Evolutionary conservation across 441 rosid genomes (phyloP), one percentile per base, ranked within the genome.

Genomic region (Isatis lusitanica): DNA sequence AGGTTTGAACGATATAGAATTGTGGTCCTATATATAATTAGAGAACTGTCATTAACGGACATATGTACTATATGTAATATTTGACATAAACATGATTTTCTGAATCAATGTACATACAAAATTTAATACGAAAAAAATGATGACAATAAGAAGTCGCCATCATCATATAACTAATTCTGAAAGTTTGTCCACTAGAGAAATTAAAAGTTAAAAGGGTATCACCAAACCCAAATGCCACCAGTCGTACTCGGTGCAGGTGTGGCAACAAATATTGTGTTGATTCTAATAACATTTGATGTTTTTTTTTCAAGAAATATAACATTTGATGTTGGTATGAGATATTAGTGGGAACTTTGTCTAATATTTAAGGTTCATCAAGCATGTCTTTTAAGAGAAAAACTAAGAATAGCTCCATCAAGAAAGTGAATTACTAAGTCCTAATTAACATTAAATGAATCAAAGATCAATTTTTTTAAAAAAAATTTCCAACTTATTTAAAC

Each of bases 151-250:
- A 21, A 21, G 73, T 74, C 68, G 39, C 44, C 68, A 60, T 74
- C 53, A 51, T 30, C n/a, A 59, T 48, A 48, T 60, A 74, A 60
- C 48, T 7, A 67, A 74, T 51, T 61, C 48, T 51, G 3, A 67
- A 74, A 74, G 47, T 15, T 52, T 31, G 47, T 74, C 74, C 78
- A 74, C 78, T 59, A 67, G 40, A 51, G 31, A 74, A 40, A 59
- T n/a, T 17, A n/a, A 30, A 38, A 39, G 36, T 66, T 40, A n/a
- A 10, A 61, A 40, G 13, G 18, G 30, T 61, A 39, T 59, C 46
- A 30, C 51, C 53, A 58, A 67, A 59, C 38, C 44, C 15, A 35
- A 42, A 67, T 48, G 31, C 48, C 50, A 42, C 46, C 60, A 15
- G 33, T 59, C 68, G 40, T 52, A 67, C 10, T 58, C 78, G 38